Base-by-base conservation (phyloP, 345 rosid genomes). In the Citrus australasica region DNA sequence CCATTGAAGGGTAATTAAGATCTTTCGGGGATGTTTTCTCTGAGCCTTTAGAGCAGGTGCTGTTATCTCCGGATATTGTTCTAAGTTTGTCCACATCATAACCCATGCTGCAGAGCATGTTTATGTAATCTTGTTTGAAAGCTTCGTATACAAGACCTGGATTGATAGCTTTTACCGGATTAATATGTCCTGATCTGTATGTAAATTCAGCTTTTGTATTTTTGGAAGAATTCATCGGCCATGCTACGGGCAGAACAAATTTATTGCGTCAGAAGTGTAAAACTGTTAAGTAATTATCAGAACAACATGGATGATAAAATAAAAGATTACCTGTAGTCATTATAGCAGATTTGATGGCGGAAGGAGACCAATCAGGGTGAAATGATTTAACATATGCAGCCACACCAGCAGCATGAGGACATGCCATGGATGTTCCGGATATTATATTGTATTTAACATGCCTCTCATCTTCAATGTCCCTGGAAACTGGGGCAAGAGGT, bases 401-500 rank as follows among this genome's bases (percentile, higher is more conserved):
- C 48, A 67, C 78, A 33, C 86, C 89, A 11, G 93, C 79, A 30
- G 71, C 85, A 71, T 90, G 94, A 0, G 94, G 90, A 74, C 90
- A 86, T 51, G 94, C 11, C 89, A 89, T 87, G 17, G 92, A 89
- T 19, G 94, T 90, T 74, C 90, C 92, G 0, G 90, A 84, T 17
- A 82, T 0, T 19, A 89, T n/a, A 79, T 70, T 79, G 79, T 61
- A 85, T 30, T 79, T 70, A 5, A 74, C 82, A 19, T 27, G 72
- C 67, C 87, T 76, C 9, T 22, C 37, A 76, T 82, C 92, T 5
- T n/a, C 7, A 14, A 10, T 3, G 9, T 32, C 70, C 1, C 6
- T 22, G 21, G 86, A 21, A 2, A 84, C 75, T n/a, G 89, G 38
- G 33, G 65, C 51, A 56, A 69, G 55, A 35, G 83, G 84, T 6